Conservation (phyloP, 208 protist species). For the Tetramitus jugosus region DNA sequence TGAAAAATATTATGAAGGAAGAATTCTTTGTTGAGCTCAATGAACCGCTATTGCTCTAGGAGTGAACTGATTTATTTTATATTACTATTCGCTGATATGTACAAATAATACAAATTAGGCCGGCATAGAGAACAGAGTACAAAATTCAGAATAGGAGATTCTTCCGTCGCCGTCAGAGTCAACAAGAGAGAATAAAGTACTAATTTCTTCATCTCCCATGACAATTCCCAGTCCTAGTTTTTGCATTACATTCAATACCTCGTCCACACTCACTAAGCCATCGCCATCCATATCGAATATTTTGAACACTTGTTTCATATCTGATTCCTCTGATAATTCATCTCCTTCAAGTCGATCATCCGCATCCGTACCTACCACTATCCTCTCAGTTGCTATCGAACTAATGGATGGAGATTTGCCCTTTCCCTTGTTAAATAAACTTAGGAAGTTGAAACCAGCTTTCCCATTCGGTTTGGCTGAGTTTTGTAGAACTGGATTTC, state of each 20-base stretch:
- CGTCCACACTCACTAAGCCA: neutral
- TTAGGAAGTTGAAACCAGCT: no score
- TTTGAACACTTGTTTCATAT: conserved; percentile 8
- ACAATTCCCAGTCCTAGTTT: conserved; percentile 6
- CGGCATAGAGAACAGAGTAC: neutral
- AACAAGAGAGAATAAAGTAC: neutral
- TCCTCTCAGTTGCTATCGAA: neutral
- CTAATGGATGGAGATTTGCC: neutral
- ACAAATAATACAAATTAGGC: no score
- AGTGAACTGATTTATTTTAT: no score
- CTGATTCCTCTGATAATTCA: no score
- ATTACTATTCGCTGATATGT: no score
- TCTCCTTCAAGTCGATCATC: neutral
- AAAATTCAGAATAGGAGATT: neutral
- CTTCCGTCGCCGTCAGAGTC: neutral
- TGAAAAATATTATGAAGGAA: no score
- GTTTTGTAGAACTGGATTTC: no score
- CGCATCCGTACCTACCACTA: neutral
- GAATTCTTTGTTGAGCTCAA: no score
- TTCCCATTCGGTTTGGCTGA: no score
- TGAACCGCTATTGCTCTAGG: no score
- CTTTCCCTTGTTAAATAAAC: no score
- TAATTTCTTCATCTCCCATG: neutral
- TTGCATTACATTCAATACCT: neutral
- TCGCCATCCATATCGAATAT: neutral